Percentiles rank a stretch among this genome's conserved stretches.
Evolutionary conservation across 2,329 filamentous ascomycete genomes (phyloP).

Genomic region (Rachicladosporium sp.): DNA sequence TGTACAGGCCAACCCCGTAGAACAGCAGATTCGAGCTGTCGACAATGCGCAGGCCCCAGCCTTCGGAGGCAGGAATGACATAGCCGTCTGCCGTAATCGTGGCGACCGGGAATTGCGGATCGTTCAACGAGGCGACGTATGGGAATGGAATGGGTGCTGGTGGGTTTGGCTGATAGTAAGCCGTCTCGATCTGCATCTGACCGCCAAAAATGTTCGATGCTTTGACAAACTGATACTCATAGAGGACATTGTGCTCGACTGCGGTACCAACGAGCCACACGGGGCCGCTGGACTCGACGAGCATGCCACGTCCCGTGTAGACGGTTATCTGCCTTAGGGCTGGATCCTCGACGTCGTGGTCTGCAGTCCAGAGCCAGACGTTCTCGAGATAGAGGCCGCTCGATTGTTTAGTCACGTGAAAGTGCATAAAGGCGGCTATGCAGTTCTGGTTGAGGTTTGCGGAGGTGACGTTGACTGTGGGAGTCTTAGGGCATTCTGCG

Average conservation of each 20-base stretch:
- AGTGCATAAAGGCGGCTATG: conserved; percentile 19
- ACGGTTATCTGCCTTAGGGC: conserved; percentile 55
- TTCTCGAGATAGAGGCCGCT: conserved; percentile 66
- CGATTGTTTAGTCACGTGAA: conserved; percentile 37
- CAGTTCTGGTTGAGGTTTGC: conserved; percentile 15
- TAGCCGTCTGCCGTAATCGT: conserved; percentile 5
- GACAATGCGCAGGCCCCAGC: conserved; percentile 52
- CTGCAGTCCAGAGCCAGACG: conserved; percentile 82
- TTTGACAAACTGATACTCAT: conserved; percentile 73
- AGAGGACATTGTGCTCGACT: conserved; percentile 46
- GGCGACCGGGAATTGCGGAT: no score
- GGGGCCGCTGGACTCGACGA: conserved; percentile 56
- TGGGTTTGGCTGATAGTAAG: conserved; percentile 75
- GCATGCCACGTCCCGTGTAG: conserved; percentile 80
- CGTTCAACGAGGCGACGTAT: no score
- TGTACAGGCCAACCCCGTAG: conserved; percentile 56
- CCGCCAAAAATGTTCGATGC: conserved; percentile 72
- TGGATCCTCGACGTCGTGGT: conserved; percentile 72
- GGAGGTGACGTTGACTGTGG: background rate
- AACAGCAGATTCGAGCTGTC: conserved; percentile 43
- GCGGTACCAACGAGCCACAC: conserved; percentile 53
- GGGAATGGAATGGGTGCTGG: conserved; percentile 55
- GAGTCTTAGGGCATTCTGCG: conserved; percentile 27
- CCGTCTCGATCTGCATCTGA: conserved; percentile 58
- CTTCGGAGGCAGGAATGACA: conserved; percentile 21